phyloP scores from a whole-genome alignment of 2,329 filamentous ascomycete species.

The Mollisiaceae sp. region DNA sequence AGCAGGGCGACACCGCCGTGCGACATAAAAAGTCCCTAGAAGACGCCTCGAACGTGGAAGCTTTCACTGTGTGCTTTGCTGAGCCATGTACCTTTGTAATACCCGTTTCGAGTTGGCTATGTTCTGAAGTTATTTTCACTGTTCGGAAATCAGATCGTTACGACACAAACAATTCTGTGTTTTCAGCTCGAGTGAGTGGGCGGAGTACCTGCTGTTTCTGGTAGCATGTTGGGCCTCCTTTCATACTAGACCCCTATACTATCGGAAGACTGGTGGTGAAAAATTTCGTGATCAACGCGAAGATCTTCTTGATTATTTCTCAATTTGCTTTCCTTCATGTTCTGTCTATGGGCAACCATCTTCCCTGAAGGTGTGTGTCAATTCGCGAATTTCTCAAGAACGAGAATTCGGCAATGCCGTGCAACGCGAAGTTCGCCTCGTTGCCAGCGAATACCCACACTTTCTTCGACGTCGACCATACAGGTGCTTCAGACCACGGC shows the following conservation, averaged over 20 bases:
- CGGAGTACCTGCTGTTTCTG: not conserved
- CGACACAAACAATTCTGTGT: not conserved
- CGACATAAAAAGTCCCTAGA: not conserved
- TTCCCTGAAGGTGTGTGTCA: not conserved
- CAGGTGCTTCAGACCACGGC: not conserved
- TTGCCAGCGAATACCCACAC: not conserved
- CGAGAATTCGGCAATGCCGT: not conserved
- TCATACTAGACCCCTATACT: not conserved
- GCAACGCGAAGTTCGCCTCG: not conserved
- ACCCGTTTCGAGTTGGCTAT: slow-evolving; percentile 9
- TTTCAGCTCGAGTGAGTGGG: not conserved
- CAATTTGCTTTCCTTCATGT: not conserved
- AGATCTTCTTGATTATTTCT: not conserved
- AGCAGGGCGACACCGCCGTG: slow-evolving; percentile 7
- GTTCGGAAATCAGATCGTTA: not conserved
- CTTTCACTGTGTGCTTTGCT: slow-evolving; percentile 12
- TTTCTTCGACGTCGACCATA: not conserved
- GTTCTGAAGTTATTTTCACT: slow-evolving; percentile 2
- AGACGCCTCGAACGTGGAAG: slow-evolving; percentile 24
- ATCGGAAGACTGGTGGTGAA: not conserved
- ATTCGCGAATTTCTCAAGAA: not conserved
- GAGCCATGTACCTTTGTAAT: slow-evolving; percentile 14
- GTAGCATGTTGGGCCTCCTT: not conserved
- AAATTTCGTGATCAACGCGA: not conserved
- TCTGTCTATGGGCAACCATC: not conserved